Conservation (phyloP, 352 stramenopile genomes). For the Phytophthora crassamura region DNA sequence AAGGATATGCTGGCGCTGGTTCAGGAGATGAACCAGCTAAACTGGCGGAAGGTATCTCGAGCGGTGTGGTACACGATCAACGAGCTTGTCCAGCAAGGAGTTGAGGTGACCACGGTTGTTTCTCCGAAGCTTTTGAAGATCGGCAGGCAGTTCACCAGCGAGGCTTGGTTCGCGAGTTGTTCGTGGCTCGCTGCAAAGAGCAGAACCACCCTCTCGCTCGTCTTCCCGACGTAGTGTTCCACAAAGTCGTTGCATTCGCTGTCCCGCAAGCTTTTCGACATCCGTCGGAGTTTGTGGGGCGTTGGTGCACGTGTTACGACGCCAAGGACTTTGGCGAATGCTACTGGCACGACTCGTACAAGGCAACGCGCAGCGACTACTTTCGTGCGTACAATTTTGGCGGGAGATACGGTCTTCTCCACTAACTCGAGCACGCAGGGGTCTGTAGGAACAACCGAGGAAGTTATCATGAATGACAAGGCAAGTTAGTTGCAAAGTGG, state of each 20-base stretch:
- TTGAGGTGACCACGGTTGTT: neutral
- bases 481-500: no score
- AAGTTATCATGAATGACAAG: neutral
- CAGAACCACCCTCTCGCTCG: neutral
- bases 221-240: conserved; percentile 19
- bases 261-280: conserved; percentile 7
- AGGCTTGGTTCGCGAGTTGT: conserved; percentile 14
- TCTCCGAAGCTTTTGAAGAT: conserved; percentile 2
- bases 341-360: conserved; percentile 17
- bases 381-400: neutral
- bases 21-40: conserved; percentile 6
- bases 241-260: conserved; percentile 4
- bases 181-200: conserved; percentile 1
- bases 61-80: conserved; percentile 15
- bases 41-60: conserved; percentile 8
- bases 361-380: conserved; percentile 13
- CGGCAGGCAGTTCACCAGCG: conserved; percentile 13
- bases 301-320: conserved; percentile 8
- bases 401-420: neutral
- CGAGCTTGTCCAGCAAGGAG: neutral
- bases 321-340: conserved; percentile 1
- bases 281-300: neutral
- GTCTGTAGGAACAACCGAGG: neutral
- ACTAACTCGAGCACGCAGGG: no score
- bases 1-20: conserved; percentile 8